Percentiles rank a stretch among this genome's conserved stretches.
These are phyloP conservation scores for Hypseocharis bilobata DNA, from an alignment of 441 rosid species.

Conservation along the genomic window DNA sequence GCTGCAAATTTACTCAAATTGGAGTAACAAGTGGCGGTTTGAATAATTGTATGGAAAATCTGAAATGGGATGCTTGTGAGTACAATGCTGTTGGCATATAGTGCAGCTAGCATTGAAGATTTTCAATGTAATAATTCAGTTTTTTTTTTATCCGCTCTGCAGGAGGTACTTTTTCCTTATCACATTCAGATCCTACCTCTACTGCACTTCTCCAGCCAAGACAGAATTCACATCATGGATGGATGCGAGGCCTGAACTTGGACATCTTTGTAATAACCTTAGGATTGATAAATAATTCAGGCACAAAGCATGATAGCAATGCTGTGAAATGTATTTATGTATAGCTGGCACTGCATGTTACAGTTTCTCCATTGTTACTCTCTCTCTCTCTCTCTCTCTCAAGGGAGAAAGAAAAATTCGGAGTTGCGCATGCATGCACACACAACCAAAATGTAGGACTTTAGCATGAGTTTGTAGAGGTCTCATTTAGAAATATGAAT, in stretches of 20 bases:
- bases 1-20: too few species aligned
- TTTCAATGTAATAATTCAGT: neutral
- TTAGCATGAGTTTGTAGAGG: neutral
- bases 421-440: too few species aligned
- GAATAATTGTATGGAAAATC: too few species aligned
- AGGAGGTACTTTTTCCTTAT: constrained; percentile 90
- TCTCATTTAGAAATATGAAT: neutral
- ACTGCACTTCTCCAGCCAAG: constrained; percentile 51
- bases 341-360: constrained; percentile 27
- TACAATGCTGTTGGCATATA: too few species aligned
- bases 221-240: constrained; percentile 68
- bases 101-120: too few species aligned
- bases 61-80: too few species aligned
- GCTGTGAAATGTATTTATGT: constrained; percentile 28
- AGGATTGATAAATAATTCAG: constrained; percentile 57
- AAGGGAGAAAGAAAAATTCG: neutral
- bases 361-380: constrained; percentile 14
- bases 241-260: constrained; percentile 83
- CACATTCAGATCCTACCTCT: constrained; percentile 81
- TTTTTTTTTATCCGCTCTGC: constrained; percentile 22
- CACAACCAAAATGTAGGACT: too few species aligned
- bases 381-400: neutral
- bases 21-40: too few species aligned
- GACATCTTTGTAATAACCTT: constrained; percentile 80
- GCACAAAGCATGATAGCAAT: constrained; percentile 8